Evolutionary conservation across 306 rosid species (phyloP), one percentile per base, ranked within the genome.

Genomic region (Alnus glutinosa): DNA sequence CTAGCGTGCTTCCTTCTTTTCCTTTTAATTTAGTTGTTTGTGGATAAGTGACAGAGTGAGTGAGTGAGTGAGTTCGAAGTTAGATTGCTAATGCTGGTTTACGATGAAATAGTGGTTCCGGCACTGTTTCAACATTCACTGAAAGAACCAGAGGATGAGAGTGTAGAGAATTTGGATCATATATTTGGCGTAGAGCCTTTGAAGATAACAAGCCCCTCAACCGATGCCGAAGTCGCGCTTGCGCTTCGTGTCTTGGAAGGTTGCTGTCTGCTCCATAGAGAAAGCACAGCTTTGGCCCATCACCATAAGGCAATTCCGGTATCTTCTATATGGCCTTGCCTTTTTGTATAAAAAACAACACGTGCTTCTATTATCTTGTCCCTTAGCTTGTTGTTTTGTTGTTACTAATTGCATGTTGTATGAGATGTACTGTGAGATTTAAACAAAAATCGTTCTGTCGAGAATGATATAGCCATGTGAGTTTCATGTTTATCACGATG

Each of bases 121-220:
- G 94, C 92, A 55, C 83, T 92, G 48, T 95, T 95, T 85, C 88
- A 89, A 73, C 92, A 92, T 81, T 91, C 97, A 12, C 55, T 95
- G 63, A 92, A 87, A 73, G 97, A 95, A 73, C 64, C 85, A 9
- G 94, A 77, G 63, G 94, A 91, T 42, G 88, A 74, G 12, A 81
- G 32, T 51, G 87, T 92, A 8, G 78, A 80, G 6, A 90, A 85
- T 78, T 83, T 91, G 91, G 89, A 76, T 73, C 92, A 89, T 73
- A 88, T 95, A 57, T 87, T 84, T 78, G 98, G 98, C 0, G 89
- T 92, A 3, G 92, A 91, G 48, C 94, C 98, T 1, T 37, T 89
- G 79, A 91, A 86, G 82, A 83, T 95, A 74, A 87, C 91, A 0
- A 89, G 96, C 79, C 96, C 98, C 19, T 85, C 97, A 0, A 89